A percentile compares a stretch with the other conserved stretches of the same genome.
Evolutionary conservation across 768 basidiomycete genomes (phyloP).

Genomic region (Antrodiella citrinella): DNA sequence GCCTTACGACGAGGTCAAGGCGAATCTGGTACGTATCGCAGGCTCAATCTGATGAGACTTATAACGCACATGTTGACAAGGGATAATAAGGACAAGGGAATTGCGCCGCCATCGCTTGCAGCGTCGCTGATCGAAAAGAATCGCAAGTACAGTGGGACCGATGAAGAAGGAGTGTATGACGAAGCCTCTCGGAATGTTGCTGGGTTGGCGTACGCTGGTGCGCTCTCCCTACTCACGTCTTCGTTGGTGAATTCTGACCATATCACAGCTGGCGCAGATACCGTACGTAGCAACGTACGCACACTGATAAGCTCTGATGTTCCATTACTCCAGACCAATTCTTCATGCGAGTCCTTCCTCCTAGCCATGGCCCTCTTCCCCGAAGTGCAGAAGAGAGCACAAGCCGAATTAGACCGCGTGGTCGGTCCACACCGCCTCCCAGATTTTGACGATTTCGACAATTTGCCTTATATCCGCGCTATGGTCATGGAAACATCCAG

Average conservation of each 20-base stretch:
- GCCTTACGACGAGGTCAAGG: constrained; percentile 3
- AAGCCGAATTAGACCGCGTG: constrained; percentile 4
- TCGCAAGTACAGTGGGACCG: not conserved
- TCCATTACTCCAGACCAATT: constrained; percentile 1
- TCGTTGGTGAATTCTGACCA: not conserved
- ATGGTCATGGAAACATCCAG: constrained; percentile 4
- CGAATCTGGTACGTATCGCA: constrained; percentile 1
- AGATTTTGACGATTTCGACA: constrained; percentile 1
- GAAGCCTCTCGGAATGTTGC: not conserved
- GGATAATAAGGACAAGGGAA: not conserved
- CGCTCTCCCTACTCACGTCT: not conserved
- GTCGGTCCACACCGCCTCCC: constrained; percentile 6
- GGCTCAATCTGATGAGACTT: not conserved
- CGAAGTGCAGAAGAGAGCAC: constrained; percentile 7
- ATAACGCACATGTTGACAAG: not conserved
- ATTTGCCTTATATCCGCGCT: constrained; percentile 3
- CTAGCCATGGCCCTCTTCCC: constrained; percentile 6
- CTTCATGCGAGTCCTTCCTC: constrained; percentile 1
- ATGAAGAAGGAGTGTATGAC: not conserved
- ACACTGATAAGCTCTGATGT: not conserved
- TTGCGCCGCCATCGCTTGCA: not conserved
- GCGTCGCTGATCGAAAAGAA: not conserved
- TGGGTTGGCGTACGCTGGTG: constrained; percentile 6
- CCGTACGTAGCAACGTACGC: not conserved
- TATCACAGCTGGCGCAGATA: constrained; percentile 12